These are phyloP conservation scores for Schizopora paradoxa DNA, from an alignment of 1,284 basidiomycete genomes.

Conservation along the genomic window DNA sequence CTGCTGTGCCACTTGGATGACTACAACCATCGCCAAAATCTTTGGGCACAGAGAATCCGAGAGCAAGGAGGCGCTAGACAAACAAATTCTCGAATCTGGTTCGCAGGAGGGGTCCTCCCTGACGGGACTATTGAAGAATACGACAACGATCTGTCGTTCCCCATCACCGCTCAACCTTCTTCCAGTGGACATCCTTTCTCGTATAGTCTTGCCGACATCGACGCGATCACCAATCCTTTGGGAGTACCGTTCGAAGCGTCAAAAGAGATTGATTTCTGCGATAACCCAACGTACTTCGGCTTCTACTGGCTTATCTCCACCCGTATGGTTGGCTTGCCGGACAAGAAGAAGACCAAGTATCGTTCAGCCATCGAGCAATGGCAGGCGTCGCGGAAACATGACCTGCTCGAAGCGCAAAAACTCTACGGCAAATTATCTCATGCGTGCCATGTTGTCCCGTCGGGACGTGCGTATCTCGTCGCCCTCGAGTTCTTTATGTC, in stretches of 20 bases:
- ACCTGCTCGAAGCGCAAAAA: background rate
- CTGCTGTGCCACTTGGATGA: no score
- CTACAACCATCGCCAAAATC: no score
- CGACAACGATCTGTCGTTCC: constrained; percentile 14
- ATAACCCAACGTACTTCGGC: background rate
- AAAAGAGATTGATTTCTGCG: background rate
- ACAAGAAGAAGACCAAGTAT: background rate
- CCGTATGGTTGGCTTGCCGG: background rate
- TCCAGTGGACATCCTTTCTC: background rate
- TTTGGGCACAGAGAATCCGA: no score
- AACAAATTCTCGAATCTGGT: no score
- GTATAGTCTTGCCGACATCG: background rate
- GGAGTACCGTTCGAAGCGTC: background rate
- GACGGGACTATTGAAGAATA: constrained; percentile 20
- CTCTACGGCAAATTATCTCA: constrained; percentile 1
- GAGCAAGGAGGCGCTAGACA: no score
- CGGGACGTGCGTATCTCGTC: constrained; percentile 2
- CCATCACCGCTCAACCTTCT: background rate
- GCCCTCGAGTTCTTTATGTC: background rate
- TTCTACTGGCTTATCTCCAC: background rate
- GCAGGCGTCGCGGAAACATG: background rate
- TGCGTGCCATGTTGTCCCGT: background rate
- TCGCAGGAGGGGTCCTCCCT: constrained; percentile 5
- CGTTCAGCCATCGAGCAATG: background rate
- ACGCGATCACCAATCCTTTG: background rate